Conservation (phyloP, 2,329 filamentous ascomycete genomes). For the Bimuria novae-zelandiae region DNA sequence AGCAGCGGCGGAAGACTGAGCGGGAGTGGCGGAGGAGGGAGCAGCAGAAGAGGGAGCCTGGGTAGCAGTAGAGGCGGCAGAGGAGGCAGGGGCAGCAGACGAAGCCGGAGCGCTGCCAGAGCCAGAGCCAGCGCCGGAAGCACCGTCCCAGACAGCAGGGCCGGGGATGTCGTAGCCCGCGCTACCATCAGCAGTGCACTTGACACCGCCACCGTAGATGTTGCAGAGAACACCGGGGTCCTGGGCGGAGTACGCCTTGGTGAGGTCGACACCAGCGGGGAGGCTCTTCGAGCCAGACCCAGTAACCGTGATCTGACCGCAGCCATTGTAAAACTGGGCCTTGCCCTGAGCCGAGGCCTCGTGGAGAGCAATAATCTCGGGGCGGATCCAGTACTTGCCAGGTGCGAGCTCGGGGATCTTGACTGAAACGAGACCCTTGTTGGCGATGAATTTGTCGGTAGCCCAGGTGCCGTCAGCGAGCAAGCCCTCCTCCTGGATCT, state of each 20-base stretch:
- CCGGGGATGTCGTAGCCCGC: conserved; percentile 48
- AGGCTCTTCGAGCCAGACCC: conserved; percentile 36
- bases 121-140: conserved; percentile 21
- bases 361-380: conserved; percentile 54
- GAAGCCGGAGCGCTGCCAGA: conserved; percentile 9
- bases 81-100: conserved; percentile 13
- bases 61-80: conserved; percentile 6
- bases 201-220: conserved; percentile 41
- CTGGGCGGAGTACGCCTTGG: conserved; percentile 47
- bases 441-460: conserved; percentile 47
- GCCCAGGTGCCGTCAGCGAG: conserved; percentile 43
- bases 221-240: conserved; percentile 52
- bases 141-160: conserved; percentile 43
- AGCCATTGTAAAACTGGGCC: conserved; percentile 54
- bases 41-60: too few species aligned
- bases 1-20: conserved; percentile 1
- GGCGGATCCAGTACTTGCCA: conserved; percentile 52
- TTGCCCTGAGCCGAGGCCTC: conserved; percentile 44
- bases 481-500: conserved; percentile 49
- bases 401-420: conserved; percentile 49
- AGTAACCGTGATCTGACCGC: conserved; percentile 50
- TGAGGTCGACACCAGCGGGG: conserved; percentile 53
- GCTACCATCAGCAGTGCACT: conserved; percentile 6
- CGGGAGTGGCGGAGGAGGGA: conserved; percentile 4
- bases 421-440: conserved; percentile 50